Percentiles rank a stretch among this genome's conserved stretches.
Conservation (phyloP, 495 filamentous ascomycete species). For the Mytilinidion resinicola region DNA sequence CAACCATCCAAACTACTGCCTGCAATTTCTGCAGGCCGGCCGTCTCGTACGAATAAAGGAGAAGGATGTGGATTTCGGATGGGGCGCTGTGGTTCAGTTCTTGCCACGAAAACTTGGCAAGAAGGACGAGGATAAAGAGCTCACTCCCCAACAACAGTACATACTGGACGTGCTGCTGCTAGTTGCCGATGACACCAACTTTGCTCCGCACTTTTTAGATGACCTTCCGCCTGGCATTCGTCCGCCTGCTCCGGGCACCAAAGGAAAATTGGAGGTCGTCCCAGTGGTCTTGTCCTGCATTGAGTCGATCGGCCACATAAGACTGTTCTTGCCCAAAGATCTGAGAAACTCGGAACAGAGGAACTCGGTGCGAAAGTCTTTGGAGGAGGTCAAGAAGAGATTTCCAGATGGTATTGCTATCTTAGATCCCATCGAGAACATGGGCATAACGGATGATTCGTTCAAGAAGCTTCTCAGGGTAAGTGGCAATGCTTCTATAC, state of each 20-base stretch:
- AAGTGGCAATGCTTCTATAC: slow-evolving; percentile 24
- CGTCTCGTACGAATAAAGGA: slow-evolving; percentile 78
- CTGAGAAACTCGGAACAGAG: slow-evolving; percentile 54
- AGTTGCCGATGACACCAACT: slow-evolving; percentile 52
- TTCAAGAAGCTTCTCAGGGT: slow-evolving; percentile 88
- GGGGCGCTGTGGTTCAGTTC: slow-evolving; percentile 78
- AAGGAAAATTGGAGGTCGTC: slow-evolving; percentile 72
- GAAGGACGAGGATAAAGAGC: slow-evolving; percentile 42
- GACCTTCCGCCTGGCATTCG: slow-evolving; percentile 59
- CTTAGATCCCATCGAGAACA: slow-evolving; percentile 89
- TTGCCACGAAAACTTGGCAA: slow-evolving; percentile 54
- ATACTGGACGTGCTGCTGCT: slow-evolving; percentile 75
- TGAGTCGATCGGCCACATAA: slow-evolving; percentile 66
- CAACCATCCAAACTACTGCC: slow-evolving; percentile 76
- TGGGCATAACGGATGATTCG: slow-evolving; percentile 82
- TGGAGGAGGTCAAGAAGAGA: slow-evolving; percentile 70
- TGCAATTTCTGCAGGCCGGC: slow-evolving; percentile 74
- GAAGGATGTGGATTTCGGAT: slow-evolving; percentile 77
- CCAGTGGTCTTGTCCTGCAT: slow-evolving; percentile 81
- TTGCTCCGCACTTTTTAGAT: slow-evolving; percentile 51
- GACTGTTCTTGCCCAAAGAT: slow-evolving; percentile 74
- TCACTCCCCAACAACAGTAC: slow-evolving; percentile 63
- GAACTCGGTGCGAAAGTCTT: slow-evolving; percentile 56
- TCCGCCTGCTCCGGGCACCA: slow-evolving; percentile 59
- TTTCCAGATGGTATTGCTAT: slow-evolving; percentile 90